Base-by-base conservation (phyloP, 164 flowering plant species). In the Magnolia changhungtana region DNA sequence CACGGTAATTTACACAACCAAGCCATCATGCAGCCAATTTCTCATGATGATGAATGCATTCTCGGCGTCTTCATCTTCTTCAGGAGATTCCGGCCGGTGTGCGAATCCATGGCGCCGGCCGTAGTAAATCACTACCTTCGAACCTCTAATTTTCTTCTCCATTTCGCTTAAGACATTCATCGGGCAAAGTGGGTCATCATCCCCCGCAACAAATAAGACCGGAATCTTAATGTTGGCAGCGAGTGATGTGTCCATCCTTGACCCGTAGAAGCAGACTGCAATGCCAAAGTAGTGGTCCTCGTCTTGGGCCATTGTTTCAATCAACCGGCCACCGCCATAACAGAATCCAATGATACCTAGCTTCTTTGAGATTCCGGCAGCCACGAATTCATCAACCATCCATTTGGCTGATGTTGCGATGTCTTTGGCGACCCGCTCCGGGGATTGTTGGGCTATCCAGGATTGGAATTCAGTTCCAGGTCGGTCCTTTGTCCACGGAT, bases 101-200 rank as follows among this genome's bases (percentile, higher is more conserved):
- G 83, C 97, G 77, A 95, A 95, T 18, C 89, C 97, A 78, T 95
- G 98, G 18, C 95, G 95, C 79, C 94, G 90, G 24, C 90, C 97
- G 73, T 85, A 58, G 63, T 90, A 95, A 19, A 92, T 78, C 49
- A 86, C 84, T 20, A 84, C 84, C 77, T 67, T 87, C 0, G 91
- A 89, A 9, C 85, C 89, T 37, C 65, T 78, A 13, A 87, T 83
- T 1, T 67, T 81, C 72, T 81, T 82, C 83, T 82, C 89, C 51
- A 89, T n/a, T 9, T 88, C 90, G 19, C 79, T 61, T 51, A 91
- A 66, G 8, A 78, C 31, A 65, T 31, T 67, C 6, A 87, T 83
- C 0, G 91, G 86, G 80, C 97, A 91, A 61, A 87, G 90, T 7
- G 88, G 88, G 69, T 92, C 96, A 19, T 83, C 71, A 65, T 91